phyloP scores from a whole-genome alignment of 1,139 yeast species.

The Saccharomyces hybrid region DNA sequence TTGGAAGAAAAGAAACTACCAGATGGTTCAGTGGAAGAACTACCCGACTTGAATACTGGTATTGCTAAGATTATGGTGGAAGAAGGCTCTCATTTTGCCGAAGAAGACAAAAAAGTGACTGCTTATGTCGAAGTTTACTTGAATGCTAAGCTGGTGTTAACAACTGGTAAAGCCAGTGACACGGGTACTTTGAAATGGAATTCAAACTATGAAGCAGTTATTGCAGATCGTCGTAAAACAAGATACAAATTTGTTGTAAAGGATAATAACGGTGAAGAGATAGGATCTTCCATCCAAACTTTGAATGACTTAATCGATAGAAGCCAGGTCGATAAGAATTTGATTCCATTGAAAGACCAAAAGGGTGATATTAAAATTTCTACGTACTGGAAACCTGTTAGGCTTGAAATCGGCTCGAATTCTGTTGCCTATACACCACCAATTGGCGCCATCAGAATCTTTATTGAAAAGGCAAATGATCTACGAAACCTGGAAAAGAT shows the following conservation, averaged over 20 bases:
- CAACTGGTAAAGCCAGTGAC: slow-evolving; percentile 53
- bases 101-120: slow-evolving; percentile 40
- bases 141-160: slow-evolving; percentile 50
- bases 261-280: slow-evolving; percentile 51
- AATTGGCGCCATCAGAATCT: slow-evolving; percentile 79
- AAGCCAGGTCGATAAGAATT: slow-evolving; percentile 62
- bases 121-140: slow-evolving; percentile 63
- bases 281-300: slow-evolving; percentile 57
- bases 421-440: slow-evolving; percentile 83
- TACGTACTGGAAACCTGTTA: slow-evolving; percentile 83
- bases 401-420: slow-evolving; percentile 55
- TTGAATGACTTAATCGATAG: slow-evolving; percentile 70
- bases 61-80: slow-evolving; percentile 46
- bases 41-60: slow-evolving; percentile 90
- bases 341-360: slow-evolving; percentile 63
- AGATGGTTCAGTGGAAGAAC: slow-evolving; percentile 79
- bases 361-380: slow-evolving; percentile 63
- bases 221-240: slow-evolving; percentile 64
- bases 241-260: slow-evolving; percentile 59
- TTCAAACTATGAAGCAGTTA: slow-evolving; percentile 58
- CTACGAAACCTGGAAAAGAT: slow-evolving; percentile 78
- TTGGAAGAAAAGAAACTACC: slow-evolving; percentile 65
- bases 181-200: slow-evolving; percentile 65
- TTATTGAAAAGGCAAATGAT: slow-evolving; percentile 60
- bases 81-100: slow-evolving; percentile 21